Evolutionary conservation across 805 yeast genomes (phyloP).

Genomic region (Komagataella populi): DNA sequence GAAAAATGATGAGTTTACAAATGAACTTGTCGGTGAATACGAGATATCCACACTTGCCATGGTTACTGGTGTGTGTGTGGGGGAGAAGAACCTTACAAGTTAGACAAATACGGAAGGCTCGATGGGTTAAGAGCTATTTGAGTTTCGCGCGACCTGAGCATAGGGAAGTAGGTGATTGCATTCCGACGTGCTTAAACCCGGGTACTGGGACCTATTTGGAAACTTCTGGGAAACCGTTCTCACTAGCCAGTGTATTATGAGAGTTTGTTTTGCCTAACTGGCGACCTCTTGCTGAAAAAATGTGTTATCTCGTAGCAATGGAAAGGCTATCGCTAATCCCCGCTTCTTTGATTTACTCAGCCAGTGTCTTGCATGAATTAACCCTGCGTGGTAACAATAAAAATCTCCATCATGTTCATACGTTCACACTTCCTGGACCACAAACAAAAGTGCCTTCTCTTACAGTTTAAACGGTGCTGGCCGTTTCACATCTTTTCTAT

Average conservation of each 20-base stretch:
- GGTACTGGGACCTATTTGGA: background rate
- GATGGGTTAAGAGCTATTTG: background rate
- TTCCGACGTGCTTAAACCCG: background rate
- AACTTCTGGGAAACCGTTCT: no score
- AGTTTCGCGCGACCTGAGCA: background rate
- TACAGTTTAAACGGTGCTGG: background rate
- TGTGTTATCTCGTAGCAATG: background rate
- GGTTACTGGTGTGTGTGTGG: background rate
- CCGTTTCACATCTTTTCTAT: background rate
- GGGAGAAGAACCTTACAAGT: background rate
- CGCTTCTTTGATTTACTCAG: background rate
- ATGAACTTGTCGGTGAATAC: constrained; percentile 47
- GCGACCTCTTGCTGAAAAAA: no score
- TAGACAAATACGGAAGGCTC: background rate
- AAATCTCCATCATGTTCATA: background rate
- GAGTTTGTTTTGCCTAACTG: no score
- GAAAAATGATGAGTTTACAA: constrained; percentile 82
- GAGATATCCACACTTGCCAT: background rate
- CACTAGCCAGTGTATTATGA: no score
- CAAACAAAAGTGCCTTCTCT: background rate
- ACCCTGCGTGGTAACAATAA: background rate
- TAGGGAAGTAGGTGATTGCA: background rate
- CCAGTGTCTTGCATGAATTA: background rate
- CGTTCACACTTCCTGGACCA: background rate
- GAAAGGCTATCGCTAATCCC: background rate